phyloP scores from a whole-genome alignment of 306 rosid genomes.

The Malus asiatica region DNA sequence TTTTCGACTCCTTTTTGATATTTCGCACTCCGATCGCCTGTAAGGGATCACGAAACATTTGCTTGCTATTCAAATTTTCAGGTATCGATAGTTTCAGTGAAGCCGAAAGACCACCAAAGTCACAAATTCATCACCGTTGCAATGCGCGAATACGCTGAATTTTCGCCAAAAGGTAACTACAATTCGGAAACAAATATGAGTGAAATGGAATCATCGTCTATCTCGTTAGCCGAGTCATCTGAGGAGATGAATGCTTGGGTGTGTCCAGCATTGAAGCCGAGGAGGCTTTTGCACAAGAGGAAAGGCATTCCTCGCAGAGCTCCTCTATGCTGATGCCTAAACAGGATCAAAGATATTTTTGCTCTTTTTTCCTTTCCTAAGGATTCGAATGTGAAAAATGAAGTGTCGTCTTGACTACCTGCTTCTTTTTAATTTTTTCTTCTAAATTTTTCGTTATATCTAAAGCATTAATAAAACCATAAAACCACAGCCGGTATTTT shows the following conservation, averaged over 20 bases:
- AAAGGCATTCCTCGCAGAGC: constrained; percentile 73
- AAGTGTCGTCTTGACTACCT: no score
- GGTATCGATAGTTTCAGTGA: constrained; percentile 30
- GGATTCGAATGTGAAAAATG: no score
- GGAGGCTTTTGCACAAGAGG: constrained; percentile 57
- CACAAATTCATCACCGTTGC: constrained; percentile 18
- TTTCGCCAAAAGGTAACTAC: constrained; percentile 31
- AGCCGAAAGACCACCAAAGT: constrained; percentile 28
- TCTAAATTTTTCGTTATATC: constrained; percentile 15
- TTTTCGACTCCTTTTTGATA: background rate
- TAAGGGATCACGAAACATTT: background rate
- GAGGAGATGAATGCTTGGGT: constrained; percentile 52
- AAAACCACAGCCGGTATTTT: constrained; percentile 15
- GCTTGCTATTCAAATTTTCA: background rate
- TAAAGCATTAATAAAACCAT: constrained; percentile 10
- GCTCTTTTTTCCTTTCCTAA: constrained; percentile 2
- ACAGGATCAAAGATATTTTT: constrained; percentile 7
- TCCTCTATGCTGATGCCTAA: constrained; percentile 36
- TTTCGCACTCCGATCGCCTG: background rate
- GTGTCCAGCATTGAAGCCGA: constrained; percentile 45
- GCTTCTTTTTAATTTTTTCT: constrained; percentile 6
- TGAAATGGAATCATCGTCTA: constrained; percentile 49
- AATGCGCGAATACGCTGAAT: constrained; percentile 33
- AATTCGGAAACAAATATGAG: constrained; percentile 44
- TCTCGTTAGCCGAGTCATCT: constrained; percentile 69